A percentile compares a stretch with the other conserved stretches of the same genome.
phyloP scores from a whole-genome alignment of 169 alveolate genomes.

The Babesia ovata region DNA sequence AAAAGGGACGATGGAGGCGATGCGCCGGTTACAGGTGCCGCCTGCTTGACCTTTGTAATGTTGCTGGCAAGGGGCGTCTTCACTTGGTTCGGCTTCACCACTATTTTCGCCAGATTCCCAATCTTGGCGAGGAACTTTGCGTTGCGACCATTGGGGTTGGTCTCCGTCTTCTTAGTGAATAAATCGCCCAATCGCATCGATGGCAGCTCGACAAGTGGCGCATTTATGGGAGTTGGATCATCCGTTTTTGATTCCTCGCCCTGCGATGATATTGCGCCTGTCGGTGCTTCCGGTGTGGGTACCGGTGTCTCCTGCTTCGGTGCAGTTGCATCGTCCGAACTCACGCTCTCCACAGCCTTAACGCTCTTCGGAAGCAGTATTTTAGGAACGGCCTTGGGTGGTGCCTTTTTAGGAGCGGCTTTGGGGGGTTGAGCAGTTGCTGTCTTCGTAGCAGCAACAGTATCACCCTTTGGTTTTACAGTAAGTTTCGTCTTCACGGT shows the following conservation, averaged over 20 bases:
- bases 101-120: conserved; percentile 47
- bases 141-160: conserved; percentile 13
- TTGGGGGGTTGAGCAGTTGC: no score
- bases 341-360: no score
- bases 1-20: conserved; percentile 12
- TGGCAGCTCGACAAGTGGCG: conserved; percentile 8
- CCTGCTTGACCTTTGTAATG: conserved; percentile 4
- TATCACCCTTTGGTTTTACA: no score
- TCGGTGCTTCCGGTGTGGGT: background rate
- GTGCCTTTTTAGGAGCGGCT: no score
- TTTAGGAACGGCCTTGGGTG: no score
- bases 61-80: background rate
- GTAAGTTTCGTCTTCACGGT: no score
- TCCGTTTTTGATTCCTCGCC: background rate
- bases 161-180: conserved; percentile 19
- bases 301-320: conserved; percentile 12
- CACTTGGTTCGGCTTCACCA: conserved; percentile 48
- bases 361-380: no score
- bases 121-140: conserved; percentile 68
- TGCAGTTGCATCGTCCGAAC: background rate
- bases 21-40: conserved; percentile 23
- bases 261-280: background rate
- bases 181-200: conserved; percentile 41
- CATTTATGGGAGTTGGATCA: background rate
- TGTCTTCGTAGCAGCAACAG: no score